phyloP scores from a whole-genome alignment of 768 basidiomycete genomes.

The Hericium alpestre region DNA sequence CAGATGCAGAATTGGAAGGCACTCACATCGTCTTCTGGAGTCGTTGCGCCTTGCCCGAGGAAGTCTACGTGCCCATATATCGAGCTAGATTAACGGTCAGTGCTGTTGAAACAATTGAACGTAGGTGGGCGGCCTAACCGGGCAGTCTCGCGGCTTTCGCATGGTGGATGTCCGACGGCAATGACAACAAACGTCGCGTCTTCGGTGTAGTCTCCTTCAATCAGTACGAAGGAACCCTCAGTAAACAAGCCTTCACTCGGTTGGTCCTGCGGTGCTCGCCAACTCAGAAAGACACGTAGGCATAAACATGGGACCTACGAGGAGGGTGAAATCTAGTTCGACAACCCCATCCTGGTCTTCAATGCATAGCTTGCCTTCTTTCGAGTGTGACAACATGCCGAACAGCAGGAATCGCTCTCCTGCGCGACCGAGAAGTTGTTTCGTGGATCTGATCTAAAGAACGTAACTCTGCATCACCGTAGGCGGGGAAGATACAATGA shows the following conservation, averaged over 20 bases:
- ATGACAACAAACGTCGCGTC: conserved; percentile 82
- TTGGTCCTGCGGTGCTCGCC: conserved; percentile 42
- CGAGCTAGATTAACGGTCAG: conserved; percentile 60
- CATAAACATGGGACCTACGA: conserved; percentile 38
- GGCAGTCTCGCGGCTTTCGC: conserved; percentile 77
- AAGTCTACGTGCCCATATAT: conserved; percentile 97
- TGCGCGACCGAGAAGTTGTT: conserved; percentile 85
- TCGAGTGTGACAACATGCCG: conserved; percentile 83
- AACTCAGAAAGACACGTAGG: neutral
- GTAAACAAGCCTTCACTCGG: conserved; percentile 95
- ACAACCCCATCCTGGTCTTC: conserved; percentile 93
- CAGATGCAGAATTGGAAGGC: neutral
- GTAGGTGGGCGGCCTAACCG: conserved; percentile 36
- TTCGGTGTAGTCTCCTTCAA: conserved; percentile 94
- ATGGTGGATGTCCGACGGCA: conserved; percentile 95
- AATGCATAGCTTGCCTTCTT: conserved; percentile 82
- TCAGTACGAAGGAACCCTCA: conserved; percentile 88
- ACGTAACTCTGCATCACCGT: neutral
- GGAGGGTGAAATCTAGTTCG: conserved; percentile 75
- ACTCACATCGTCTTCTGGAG: conserved; percentile 81
- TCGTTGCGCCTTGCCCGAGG: conserved; percentile 87
- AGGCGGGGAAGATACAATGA: neutral
- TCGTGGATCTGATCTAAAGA: conserved; percentile 80
- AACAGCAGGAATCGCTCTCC: conserved; percentile 86
- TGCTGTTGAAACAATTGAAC: conserved; percentile 5